A percentile compares a stretch with the other conserved stretches of the same genome.
Conservation (phyloP, 1,284 basidiomycete genomes). For the Sporisorium graminicola region DNA sequence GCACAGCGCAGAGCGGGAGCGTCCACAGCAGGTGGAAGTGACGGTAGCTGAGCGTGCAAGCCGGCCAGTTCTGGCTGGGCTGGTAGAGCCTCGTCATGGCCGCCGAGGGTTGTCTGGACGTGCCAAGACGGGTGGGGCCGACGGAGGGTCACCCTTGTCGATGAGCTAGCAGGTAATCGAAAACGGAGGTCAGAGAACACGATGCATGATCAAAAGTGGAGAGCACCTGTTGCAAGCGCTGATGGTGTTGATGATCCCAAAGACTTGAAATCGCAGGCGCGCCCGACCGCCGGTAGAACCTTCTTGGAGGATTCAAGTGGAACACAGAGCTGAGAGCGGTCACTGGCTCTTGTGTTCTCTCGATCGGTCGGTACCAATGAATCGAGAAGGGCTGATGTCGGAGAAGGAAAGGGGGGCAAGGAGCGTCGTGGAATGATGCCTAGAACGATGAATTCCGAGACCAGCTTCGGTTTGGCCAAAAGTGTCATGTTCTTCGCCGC, state of each 20-base stretch:
- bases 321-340: background rate
- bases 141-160: background rate
- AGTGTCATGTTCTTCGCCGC: background rate
- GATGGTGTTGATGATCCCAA: background rate
- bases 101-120: background rate
- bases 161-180: background rate
- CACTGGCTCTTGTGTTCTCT: background rate
- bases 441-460: background rate
- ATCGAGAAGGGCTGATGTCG: background rate
- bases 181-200: background rate
- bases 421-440: background rate
- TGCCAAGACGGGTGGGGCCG: background rate
- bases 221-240: background rate
- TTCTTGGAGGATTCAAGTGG: background rate
- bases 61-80: conserved; percentile 34
- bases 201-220: background rate
- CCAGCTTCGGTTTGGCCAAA: background rate
- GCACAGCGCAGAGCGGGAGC: conserved; percentile 49
- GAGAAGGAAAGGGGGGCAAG: background rate
- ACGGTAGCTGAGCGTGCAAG: conserved; percentile 58
- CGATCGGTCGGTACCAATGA: background rate
- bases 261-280: background rate
- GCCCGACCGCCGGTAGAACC: background rate
- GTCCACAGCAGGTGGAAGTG: conserved; percentile 61
- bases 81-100: conserved; percentile 20